Conservation (phyloP, 805 yeast genomes). For the Candida morakotiae region DNA sequence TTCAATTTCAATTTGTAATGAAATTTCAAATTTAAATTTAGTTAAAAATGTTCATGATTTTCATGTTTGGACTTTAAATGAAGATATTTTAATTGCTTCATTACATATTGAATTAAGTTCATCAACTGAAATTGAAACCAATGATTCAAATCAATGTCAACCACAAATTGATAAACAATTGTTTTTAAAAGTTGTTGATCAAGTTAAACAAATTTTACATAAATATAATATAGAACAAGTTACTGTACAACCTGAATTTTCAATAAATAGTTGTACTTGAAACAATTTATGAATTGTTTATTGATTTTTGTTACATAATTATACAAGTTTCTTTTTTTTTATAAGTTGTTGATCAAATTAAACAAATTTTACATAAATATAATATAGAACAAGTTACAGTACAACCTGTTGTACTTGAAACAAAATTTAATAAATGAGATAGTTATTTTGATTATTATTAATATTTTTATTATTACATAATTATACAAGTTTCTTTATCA, state of each 20-base stretch:
- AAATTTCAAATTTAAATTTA: slow-evolving; percentile 63
- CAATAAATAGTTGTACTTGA: slow-evolving; percentile 26
- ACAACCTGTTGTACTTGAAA: slow-evolving; percentile 57
- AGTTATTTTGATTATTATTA: no score
- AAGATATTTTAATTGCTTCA: slow-evolving; percentile 80
- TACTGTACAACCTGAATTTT: slow-evolving; percentile 94
- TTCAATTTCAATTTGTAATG: slow-evolving; percentile 67
- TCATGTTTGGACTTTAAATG: slow-evolving; percentile 95
- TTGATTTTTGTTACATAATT: slow-evolving; percentile 5
- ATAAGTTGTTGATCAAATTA: slow-evolving; percentile 57
- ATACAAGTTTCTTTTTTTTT: slow-evolving; percentile 2
- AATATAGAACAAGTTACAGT: slow-evolving; percentile 93
- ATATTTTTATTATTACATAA: no score
- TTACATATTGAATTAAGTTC: slow-evolving; percentile 70
- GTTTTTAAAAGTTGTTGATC: slow-evolving; percentile 66
- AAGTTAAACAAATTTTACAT: slow-evolving; percentile 75
- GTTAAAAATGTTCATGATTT: slow-evolving; percentile 89
- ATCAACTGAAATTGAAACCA: slow-evolving; percentile 1
- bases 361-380: slow-evolving; percentile 72
- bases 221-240: slow-evolving; percentile 86
- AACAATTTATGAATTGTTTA: slow-evolving; percentile 2
- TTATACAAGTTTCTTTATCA: slow-evolving; percentile 2
- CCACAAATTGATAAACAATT: slow-evolving; percentile 31
- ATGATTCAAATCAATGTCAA: slow-evolving; percentile 12
- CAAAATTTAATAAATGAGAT: no score